These are phyloP conservation scores for Excoecaria cochinchinensis DNA, from an alignment of 345 rosid species.

Conservation along the genomic window DNA sequence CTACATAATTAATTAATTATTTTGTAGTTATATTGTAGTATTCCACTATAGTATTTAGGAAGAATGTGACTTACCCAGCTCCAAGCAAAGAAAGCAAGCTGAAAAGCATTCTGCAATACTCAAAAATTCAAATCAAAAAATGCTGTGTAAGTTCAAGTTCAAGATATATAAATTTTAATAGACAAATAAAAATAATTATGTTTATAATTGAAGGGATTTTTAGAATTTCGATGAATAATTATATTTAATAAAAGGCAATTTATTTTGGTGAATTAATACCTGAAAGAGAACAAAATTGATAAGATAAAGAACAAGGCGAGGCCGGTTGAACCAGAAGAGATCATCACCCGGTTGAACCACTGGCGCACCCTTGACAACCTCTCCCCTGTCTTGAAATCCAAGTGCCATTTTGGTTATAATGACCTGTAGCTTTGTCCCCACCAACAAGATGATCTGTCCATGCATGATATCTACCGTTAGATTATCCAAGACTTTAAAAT, in stretches of 20 bases:
- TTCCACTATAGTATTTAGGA: too few relatives aligned
- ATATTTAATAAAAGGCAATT: too few relatives aligned
- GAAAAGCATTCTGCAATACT: conserved; percentile 28
- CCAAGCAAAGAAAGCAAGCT: conserved; percentile 33
- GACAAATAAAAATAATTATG: background rate
- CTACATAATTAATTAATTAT: too few relatives aligned
- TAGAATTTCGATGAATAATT: too few relatives aligned
- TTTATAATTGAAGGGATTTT: too few relatives aligned
- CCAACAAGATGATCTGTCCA: conserved; percentile 25
- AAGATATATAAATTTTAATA: background rate
- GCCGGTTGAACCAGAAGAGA: conserved; percentile 32
- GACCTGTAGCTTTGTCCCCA: conserved; percentile 32
- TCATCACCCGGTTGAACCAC: conserved; percentile 29
- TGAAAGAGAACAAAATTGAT: conserved; percentile 32
- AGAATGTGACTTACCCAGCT: conserved; percentile 21
- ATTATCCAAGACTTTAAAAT: background rate
- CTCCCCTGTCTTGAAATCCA: conserved; percentile 26
- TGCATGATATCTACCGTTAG: background rate
- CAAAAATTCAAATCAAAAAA: background rate
- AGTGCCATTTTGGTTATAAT: conserved; percentile 30
- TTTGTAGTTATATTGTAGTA: too few relatives aligned
- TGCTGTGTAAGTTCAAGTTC: background rate
- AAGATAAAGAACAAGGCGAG: conserved; percentile 27
- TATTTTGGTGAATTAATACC: too few relatives aligned
- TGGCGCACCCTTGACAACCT: conserved; percentile 22